Evolutionary conservation across 306 rosid species (phyloP).

Genomic region (Rubus parviflorus): DNA sequence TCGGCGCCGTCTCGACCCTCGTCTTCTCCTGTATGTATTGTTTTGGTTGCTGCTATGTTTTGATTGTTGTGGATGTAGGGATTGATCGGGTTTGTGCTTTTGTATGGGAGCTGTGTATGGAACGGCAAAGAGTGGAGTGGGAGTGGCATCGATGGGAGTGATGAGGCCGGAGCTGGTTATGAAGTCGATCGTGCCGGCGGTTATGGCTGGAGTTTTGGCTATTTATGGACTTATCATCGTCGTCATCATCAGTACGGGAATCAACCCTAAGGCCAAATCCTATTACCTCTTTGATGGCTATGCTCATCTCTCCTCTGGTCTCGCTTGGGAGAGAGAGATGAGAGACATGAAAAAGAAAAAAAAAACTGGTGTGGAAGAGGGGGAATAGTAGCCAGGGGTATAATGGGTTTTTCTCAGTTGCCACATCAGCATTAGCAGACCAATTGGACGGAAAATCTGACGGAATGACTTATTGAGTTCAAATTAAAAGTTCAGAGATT

Average conservation of each 20-base stretch:
- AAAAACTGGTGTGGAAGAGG: too few species aligned
- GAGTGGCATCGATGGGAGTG: background rate
- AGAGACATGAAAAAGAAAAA: too few species aligned
- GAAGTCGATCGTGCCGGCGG: background rate
- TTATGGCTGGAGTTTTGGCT: constrained; percentile 1
- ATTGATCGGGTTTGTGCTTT: background rate
- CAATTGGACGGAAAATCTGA: too few species aligned
- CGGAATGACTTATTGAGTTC: too few species aligned
- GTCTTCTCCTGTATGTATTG: constrained; percentile 48
- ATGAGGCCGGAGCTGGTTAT: background rate
- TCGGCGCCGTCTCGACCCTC: constrained; percentile 63
- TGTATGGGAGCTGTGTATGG: background rate
- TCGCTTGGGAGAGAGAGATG: too few species aligned
- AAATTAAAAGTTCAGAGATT: too few species aligned
- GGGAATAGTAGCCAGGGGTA: too few species aligned
- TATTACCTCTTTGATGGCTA: background rate
- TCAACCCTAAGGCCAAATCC: background rate
- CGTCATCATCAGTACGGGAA: background rate
- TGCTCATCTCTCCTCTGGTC: background rate
- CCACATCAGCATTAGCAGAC: too few species aligned
- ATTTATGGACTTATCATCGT: background rate
- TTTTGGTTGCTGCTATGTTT: background rate
- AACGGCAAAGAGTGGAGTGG: background rate
- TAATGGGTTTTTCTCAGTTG: too few species aligned
- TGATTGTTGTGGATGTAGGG: too few species aligned